Percentiles rank a stretch among this genome's conserved stretches.
Conservation (phyloP, 2,329 filamentous ascomycete genomes). For the Colletotrichum scovillei region DNA sequence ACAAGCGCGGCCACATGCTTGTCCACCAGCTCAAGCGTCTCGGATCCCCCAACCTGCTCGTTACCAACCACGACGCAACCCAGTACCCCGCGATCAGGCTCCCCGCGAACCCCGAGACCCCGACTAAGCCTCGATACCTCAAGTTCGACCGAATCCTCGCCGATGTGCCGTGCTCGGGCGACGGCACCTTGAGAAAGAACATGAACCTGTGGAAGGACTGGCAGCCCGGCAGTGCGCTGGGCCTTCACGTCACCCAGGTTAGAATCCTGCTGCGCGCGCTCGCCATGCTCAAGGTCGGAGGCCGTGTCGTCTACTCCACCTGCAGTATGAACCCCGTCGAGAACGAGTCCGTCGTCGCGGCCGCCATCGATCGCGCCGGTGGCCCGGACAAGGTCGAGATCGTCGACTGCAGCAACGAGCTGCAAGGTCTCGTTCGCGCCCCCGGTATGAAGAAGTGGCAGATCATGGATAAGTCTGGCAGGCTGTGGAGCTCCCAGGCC, state of each 20-base stretch:
- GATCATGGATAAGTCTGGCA: constrained; percentile 87
- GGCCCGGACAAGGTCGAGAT: constrained; percentile 85
- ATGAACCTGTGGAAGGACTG: constrained; percentile 95
- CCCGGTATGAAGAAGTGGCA: constrained; percentile 86
- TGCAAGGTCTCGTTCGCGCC: constrained; percentile 80
- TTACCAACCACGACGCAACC: constrained; percentile 97
- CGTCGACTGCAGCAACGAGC: constrained; percentile 81
- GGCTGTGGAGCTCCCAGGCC: constrained; percentile 84
- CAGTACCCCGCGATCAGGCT: constrained; percentile 93
- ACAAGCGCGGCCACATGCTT: constrained; percentile 96
- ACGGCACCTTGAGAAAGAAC: constrained; percentile 95
- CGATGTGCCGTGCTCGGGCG: constrained; percentile 96
- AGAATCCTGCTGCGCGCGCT: constrained; percentile 91
- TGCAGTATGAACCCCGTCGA: constrained; percentile 99
- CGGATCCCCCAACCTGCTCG: constrained; percentile 94
- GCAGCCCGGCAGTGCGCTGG: constrained; percentile 87
- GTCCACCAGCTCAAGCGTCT: constrained; percentile 98
- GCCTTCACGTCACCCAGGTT: constrained; percentile 87
- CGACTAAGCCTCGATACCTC: constrained; percentile 75
- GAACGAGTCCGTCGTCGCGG: constrained; percentile 91
- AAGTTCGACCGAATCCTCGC: constrained; percentile 98
- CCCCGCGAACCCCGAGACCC: constrained; percentile 66
- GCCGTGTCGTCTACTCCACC: constrained; percentile 95
- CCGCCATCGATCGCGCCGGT: constrained; percentile 90
- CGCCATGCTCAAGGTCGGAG: constrained; percentile 95